Base-by-base conservation (phyloP, 176 grass and related monocot species). In the Musa beccarii region DNA sequence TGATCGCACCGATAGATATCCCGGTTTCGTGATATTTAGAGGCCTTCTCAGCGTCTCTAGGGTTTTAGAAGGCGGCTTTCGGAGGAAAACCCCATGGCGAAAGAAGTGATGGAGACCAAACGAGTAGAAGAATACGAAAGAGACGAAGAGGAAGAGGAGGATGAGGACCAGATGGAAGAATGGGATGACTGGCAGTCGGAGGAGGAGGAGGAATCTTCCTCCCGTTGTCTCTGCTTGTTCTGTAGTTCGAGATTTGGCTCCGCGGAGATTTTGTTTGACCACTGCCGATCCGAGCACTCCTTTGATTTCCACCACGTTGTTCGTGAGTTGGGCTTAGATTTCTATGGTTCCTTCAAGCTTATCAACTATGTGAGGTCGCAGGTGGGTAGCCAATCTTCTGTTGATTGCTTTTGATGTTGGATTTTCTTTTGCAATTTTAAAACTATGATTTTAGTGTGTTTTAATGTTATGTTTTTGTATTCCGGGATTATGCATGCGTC, bases 291-390 rank as follows among this genome's bases (percentile, higher is more conserved):
- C 13, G 63, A 87, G 61, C 95, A 99, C 73, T 8, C 68, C 19
- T 94, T 99, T 49, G 83, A 89, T 81, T 99, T 99, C 81, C 25
- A 81, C 51, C 2, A 19, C 16, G 49, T 89, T 62, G 84, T 87
- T 9, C 84, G 69, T 64, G 76, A 88, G 53, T 59, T 84, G 25
- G 65, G 73, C 78, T 85, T 99, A 69, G 88, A 89, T 84, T 99
- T 99, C 70, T 99, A 99, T 79, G 86, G 90, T 0, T 89, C 90
- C 25, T 83, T 99, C 74, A 99, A 84, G 84, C 88, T 94, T 66
- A 78, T 94, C 59, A 99, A 99, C 73, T 99, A 91, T 63, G 69
- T 94, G 13, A 84, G 90, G 3, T 92, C 80, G 76, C 88, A 92
- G 90, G 95, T 99, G 11, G 19, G 63, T 13, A 23, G 61, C 20